phyloP scores from a whole-genome alignment of 164 flowering plant genomes.

The Vitis cinerea region DNA sequence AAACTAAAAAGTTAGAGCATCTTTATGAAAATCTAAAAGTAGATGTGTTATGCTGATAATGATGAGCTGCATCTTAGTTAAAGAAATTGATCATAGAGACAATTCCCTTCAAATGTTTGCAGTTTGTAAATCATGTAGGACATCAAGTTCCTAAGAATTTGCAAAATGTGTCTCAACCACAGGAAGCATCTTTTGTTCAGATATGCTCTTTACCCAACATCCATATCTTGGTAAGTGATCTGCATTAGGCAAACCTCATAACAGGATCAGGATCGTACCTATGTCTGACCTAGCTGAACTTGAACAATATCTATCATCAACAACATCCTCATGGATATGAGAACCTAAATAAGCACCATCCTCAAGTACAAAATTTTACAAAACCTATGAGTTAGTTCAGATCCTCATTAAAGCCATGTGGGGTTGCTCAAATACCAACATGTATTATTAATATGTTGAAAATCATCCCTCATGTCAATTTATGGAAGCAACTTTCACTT shows the following conservation, averaged over 20 bases:
- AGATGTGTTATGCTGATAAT: neutral
- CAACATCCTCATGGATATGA: neutral
- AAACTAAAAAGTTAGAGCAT: neutral
- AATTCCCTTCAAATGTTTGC: neutral
- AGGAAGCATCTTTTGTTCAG: no score
- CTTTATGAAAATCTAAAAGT: neutral
- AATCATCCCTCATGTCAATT: neutral
- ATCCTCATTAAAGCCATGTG: neutral
- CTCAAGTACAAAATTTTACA: neutral
- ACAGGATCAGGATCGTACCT: neutral
- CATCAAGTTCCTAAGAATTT: neutral
- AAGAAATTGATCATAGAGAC: neutral
- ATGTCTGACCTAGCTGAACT: neutral
- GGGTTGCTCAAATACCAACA: neutral
- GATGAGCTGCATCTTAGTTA: neutral
- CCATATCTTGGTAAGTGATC: neutral
- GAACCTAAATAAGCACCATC: neutral
- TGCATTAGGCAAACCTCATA: neutral
- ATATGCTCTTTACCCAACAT: neutral
- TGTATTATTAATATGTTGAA: no score
- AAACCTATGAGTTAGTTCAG: neutral
- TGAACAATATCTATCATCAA: neutral
- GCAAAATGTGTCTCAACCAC: neutral
- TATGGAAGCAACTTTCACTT: neutral
- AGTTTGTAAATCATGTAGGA: neutral